Base-by-base conservation (phyloP, 768 basidiomycete genomes). In the Cystobasidium onofrii region DNA sequence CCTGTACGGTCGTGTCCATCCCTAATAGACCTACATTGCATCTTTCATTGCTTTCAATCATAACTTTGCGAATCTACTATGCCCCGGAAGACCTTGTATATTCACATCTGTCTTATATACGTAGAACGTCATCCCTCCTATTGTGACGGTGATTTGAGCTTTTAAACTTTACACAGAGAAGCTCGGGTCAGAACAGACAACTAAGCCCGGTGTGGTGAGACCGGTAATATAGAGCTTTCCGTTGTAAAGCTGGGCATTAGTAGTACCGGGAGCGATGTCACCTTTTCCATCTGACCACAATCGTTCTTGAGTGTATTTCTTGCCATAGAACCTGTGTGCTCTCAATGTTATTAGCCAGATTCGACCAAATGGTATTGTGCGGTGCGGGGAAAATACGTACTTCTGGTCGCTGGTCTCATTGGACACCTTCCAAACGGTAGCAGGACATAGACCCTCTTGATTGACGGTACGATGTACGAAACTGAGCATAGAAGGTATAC, bases 251-350 rank as follows among this genome's bases (percentile, higher is more conserved):
- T 60, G 86, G 1, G 81, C 87, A 0, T 84, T 82, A 1, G 89
- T 90, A 41, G 83, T 81, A 7, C 84, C 86, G 18, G 85, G 85
- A 13, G 85, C 85, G 29, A 88, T 63, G 1, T 78, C 81, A 10
- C 89, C 89, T 73, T 87, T 83, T 31, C 20, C 29, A 79, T 90
- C 88, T 79, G 89, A 87, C 73, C 90, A 89, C 12, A 86, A 83
- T 87, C 89, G 75, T 17, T 3, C 54, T 39, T 73, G 29, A 20
- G 46, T 54, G 67, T 60, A 75, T 52, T 74, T 67, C 23, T 71
- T 70, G 0, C 77, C 77, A 44, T 65, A 64, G 67, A 77, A 52
- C 57, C 64, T 46, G 77, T 0, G n/a, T n/a, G n/a, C n/a, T n/a
- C n/a, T n/a, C n/a, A n/a, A n/a, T n/a, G n/a, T n/a, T n/a, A n/a